Base-by-base conservation (phyloP, 2,329 filamentous ascomycete genomes). In the Coniochaeta sp. region DNA sequence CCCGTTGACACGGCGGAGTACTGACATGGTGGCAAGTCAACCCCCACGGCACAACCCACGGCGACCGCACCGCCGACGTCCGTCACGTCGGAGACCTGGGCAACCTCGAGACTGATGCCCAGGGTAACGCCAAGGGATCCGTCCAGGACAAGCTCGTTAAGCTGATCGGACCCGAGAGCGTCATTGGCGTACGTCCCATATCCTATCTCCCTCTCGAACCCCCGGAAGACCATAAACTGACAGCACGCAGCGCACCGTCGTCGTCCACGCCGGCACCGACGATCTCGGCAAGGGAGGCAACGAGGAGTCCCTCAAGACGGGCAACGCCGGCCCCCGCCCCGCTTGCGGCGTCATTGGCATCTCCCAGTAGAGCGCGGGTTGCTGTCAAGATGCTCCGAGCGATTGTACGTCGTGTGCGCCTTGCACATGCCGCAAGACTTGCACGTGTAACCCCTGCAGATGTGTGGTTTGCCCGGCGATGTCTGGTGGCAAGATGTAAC, bases 321-420 rank as follows among this genome's bases (percentile, higher is more conserved):
- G 94, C 62, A 99, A 97, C 71, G 94, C 94, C 68, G 94, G 94
- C 65, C 72, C 77, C 63, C 89, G 94, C 68, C 94, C 94, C 69
- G 94, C 94, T 70, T 99, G 94, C 76, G 94, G 94, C 89, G 91
- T 95, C 68, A 95, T 95, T 71, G 90, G 90, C 63, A 94, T 95
- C 76, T 84, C 88, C 67, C 76, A 78, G 67, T 91, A 88, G 77
- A 68, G 53, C 26, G 6, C 18, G 4, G 22, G 22, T 14, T 46
- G 22, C 24, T 46, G 24, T 8, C 18, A 9, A 20, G 33, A 20
- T 22, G 33, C 33, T 38, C 13, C 16, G 12, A 38, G 8, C 33
- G n/a, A n/a, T n/a, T n/a, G n/a, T n/a, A 22, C 3, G 4, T 16
- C 10, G 12, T 22, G 16, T 38, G 7, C 6, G 5, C 7, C 6